Base-by-base conservation (phyloP, 108 stramenopile genomes). In the Epipyxis sp. region DNA sequence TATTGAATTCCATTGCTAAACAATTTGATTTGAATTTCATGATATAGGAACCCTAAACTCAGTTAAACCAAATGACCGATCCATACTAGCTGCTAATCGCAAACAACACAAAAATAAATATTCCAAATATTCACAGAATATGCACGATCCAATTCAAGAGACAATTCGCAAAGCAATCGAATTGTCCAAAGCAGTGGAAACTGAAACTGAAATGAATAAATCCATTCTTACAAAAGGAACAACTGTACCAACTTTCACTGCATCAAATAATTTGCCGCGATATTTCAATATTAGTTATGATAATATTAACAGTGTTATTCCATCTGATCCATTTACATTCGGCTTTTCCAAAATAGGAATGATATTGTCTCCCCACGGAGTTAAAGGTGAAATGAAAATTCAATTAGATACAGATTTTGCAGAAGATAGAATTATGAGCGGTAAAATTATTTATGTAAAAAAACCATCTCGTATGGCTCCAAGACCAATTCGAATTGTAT, bases 61-160 rank as follows among this genome's bases (percentile, higher is more conserved):
- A n/a, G n/a, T n/a, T n/a, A n/a, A n/a, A n/a, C n/a, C n/a, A n/a
- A n/a, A n/a, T n/a, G n/a, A n/a, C n/a, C n/a, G n/a, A n/a, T n/a
- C n/a, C n/a, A n/a, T n/a, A n/a, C n/a, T n/a, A n/a, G n/a, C n/a
- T n/a, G n/a, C n/a, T n/a, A n/a, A n/a, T n/a, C n/a, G n/a, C n/a
- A n/a, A n/a, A 65, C 61, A 65, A 29, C 61, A 65, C 25, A 65
- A 65, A 32, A 65, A 65, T 37, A 65, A 65, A 37, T 65, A 65
- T 37, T 16, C 20, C 6, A 16, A 65, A 29, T 65, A 32, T 10
- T 65, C 61, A 3, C 27, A 29, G 3, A 65, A 65, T 10, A 65
- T 32, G 61, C 20, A 6, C 6, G 61, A 65, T 37, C 61, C 61
- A 6, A 10, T 13, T 29, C 25, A 65, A 13, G 61, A 35, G 6